phyloP scores from a whole-genome alignment of 2,329 filamentous ascomycete species.

The Beauveria medogensis region DNA sequence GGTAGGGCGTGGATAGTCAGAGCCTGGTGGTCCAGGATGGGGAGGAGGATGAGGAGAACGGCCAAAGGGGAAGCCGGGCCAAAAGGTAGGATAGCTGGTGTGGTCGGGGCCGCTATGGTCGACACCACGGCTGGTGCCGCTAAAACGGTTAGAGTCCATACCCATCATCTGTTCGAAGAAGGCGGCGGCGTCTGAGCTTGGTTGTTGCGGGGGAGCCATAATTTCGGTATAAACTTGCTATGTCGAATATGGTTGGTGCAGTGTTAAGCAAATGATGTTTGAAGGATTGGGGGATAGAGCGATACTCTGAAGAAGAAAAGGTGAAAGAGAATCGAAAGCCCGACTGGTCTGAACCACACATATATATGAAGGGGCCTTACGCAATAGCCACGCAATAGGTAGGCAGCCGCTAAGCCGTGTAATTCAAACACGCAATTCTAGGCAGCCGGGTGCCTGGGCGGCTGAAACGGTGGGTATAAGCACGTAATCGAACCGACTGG shows the following conservation, averaged over 20 bases:
- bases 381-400: not conserved
- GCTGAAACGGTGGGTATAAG: not conserved
- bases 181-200: not conserved
- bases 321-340: not conserved
- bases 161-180: constrained; percentile 25
- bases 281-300: not conserved
- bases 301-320: not conserved
- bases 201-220: not conserved
- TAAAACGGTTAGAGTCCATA: constrained; percentile 22
- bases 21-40: constrained; percentile 12
- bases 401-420: not conserved
- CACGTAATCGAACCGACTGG: constrained; percentile 2
- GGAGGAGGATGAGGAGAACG: not conserved
- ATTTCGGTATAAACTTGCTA: not conserved
- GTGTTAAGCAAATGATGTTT: not conserved
- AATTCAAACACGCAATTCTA: not conserved
- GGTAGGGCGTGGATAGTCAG: constrained; percentile 15
- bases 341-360: not conserved
- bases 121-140: constrained; percentile 26
- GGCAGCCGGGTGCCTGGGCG: not conserved
- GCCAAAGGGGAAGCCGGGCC: constrained; percentile 27
- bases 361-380: not conserved
- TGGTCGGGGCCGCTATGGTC: constrained; percentile 17
- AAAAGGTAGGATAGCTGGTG: constrained; percentile 18
- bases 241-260: not conserved